Evolutionary conservation across 352 stramenopile species (phyloP).

Genomic region (Pythium aquatile): DNA sequence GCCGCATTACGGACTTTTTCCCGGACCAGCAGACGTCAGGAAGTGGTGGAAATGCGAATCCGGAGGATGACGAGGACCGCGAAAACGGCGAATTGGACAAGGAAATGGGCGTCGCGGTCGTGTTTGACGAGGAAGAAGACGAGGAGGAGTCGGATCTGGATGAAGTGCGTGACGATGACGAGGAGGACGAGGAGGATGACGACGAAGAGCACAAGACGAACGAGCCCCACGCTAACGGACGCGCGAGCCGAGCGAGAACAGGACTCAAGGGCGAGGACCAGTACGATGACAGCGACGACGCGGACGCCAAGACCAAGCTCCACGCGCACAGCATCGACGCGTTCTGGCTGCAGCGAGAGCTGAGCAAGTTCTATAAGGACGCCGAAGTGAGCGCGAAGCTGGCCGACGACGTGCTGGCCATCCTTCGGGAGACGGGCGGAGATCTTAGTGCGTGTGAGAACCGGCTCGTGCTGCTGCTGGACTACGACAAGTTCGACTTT

Average conservation of each 20-base stretch:
- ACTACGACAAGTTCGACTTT: constrained; percentile 99
- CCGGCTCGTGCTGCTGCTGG: constrained; percentile 95
- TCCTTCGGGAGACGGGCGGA: constrained; percentile 59
- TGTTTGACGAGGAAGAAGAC: constrained; percentile 98
- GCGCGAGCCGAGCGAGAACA: constrained; percentile 40
- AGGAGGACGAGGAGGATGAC: constrained; percentile 45
- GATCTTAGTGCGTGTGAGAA: constrained; percentile 94
- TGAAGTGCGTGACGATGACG: constrained; percentile 75
- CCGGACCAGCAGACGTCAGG: constrained; percentile 27
- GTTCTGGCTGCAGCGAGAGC: constrained; percentile 97
- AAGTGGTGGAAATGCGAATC: constrained; percentile 26
- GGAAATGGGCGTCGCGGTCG: constrained; percentile 97
- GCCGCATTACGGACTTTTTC: constrained; percentile 90
- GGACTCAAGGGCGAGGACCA: constrained; percentile 67
- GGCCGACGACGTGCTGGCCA: constrained; percentile 88
- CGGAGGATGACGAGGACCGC: constrained; percentile 32
- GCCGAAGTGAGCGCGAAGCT: constrained; percentile 91
- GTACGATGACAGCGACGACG: constrained; percentile 55
- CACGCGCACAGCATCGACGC: constrained; percentile 97
- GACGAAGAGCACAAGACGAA: constrained; percentile 38
- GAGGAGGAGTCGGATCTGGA: constrained; percentile 93
- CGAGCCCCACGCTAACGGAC: not conserved
- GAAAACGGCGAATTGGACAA: constrained; percentile 90
- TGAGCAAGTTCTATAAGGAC: constrained; percentile 96
- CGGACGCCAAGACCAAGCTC: constrained; percentile 75